Conservation (phyloP, 176 grass and related monocot species). For the Eremochloa ophiuroides region DNA sequence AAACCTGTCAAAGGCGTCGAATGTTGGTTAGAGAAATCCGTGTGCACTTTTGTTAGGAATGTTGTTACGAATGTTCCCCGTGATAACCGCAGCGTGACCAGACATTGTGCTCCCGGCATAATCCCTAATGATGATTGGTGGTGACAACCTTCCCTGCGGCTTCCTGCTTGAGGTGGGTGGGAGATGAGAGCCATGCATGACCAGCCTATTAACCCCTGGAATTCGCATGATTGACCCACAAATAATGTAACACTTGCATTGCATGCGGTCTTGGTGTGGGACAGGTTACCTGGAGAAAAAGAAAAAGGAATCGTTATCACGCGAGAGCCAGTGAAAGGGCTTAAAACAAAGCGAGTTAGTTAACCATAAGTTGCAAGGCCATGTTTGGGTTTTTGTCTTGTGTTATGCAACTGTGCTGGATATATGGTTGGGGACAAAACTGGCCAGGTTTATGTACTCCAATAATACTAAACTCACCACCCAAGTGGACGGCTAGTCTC, state of each 20-base stretch:
- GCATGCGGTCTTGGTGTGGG: background rate
- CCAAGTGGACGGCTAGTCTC: too few relatives aligned
- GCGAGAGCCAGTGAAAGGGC: too few relatives aligned
- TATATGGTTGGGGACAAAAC: slow-evolving; percentile 2
- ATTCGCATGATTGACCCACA: slow-evolving; percentile 20
- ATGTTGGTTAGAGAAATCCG: background rate
- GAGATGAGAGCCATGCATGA: background rate
- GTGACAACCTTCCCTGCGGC: slow-evolving; percentile 2
- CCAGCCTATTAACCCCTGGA: background rate
- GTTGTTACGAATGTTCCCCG: slow-evolving; percentile 9
- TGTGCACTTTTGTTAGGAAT: background rate
- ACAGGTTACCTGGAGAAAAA: background rate
- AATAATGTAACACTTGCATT: background rate
- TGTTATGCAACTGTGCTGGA: slow-evolving; percentile 13
- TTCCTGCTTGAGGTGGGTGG: background rate
- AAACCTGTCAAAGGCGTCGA: background rate
- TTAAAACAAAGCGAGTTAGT: background rate
- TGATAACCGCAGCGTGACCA: background rate
- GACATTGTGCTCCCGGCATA: background rate
- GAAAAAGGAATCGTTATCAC: background rate
- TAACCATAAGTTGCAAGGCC: too few relatives aligned
- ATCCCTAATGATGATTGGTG: background rate
- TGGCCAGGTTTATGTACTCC: background rate
- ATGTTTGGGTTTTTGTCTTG: slow-evolving; percentile 4
- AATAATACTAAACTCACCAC: too few relatives aligned